Percentiles rank a stretch among this genome's conserved stretches.
Evolutionary conservation across 805 yeast genomes (phyloP).

Genomic region (Saccharomycopsis malanga): DNA sequence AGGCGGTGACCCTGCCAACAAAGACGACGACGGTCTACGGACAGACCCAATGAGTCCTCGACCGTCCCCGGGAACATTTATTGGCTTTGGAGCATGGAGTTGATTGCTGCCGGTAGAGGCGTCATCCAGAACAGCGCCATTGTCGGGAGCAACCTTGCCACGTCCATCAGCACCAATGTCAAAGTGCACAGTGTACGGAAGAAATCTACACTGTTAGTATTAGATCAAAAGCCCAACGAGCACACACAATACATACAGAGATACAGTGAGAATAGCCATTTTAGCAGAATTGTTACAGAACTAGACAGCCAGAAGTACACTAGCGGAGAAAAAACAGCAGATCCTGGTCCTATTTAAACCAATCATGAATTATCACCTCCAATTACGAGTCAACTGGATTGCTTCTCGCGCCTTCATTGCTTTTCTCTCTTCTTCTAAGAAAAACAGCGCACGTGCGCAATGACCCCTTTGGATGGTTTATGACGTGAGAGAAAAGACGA

Average conservation of each 20-base stretch:
- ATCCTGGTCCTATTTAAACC: too few species aligned
- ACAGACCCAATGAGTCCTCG: neutral
- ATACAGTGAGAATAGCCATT: conserved; percentile 18
- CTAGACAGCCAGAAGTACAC: too few species aligned
- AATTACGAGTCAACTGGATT: too few species aligned
- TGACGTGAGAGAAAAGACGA: too few species aligned
- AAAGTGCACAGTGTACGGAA: conserved; percentile 21
- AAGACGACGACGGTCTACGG: neutral
- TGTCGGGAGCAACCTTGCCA: too few species aligned
- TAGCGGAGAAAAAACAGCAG: too few species aligned
- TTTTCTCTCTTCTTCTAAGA: too few species aligned
- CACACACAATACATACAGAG: conserved; percentile 13
- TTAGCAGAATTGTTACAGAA: too few species aligned
- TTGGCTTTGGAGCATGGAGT: neutral
- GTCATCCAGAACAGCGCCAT: too few species aligned
- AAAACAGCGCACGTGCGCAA: neutral
- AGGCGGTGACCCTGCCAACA: neutral
- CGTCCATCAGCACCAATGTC: conserved; percentile 7
- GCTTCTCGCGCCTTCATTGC: too few species aligned
- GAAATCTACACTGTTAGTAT: conserved; percentile 14
- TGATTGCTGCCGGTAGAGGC: neutral
- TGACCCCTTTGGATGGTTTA: too few species aligned
- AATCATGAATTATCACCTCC: too few species aligned
- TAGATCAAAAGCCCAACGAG: neutral
- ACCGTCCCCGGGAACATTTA: neutral